These are phyloP conservation scores for Suillus subluteus DNA, from an alignment of 768 basidiomycete species.

Conservation along the genomic window DNA sequence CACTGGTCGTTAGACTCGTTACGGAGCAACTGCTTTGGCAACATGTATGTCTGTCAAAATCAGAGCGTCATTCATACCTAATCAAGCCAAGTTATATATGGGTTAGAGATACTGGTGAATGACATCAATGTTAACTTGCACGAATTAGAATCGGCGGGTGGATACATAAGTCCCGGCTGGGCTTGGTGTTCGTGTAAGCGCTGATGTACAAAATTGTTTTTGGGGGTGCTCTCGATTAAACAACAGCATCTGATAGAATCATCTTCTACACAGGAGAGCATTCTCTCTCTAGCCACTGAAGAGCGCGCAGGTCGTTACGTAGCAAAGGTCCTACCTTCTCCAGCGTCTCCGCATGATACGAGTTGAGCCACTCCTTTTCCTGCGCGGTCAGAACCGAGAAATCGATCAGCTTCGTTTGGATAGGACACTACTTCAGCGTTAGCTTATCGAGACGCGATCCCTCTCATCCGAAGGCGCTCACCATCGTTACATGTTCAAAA, in stretches of 20 bases:
- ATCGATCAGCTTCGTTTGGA: slow-evolving; percentile 84
- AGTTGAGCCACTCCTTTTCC: slow-evolving; percentile 85
- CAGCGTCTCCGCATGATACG: slow-evolving; percentile 77
- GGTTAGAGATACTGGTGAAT: no score
- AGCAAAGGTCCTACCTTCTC: slow-evolving; percentile 77
- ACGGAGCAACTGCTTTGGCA: no score
- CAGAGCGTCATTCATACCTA: no score
- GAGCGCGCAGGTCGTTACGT: slow-evolving; percentile 57
- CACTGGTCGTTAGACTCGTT: no score
- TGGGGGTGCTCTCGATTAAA: no score
- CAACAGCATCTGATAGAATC: background rate
- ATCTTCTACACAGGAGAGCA: slow-evolving; percentile 36
- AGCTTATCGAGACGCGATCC: slow-evolving; percentile 7
- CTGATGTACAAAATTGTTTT: no score
- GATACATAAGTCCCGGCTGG: no score
- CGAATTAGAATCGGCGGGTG: no score
- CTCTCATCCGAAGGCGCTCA: slow-evolving; percentile 38
- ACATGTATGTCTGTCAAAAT: no score
- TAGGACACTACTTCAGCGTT: slow-evolving; percentile 59
- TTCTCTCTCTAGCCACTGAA: slow-evolving; percentile 67
- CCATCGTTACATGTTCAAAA: slow-evolving; percentile 89
- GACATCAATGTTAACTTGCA: no score
- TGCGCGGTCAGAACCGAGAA: slow-evolving; percentile 55
- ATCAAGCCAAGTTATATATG: no score
- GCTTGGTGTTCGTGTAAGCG: no score